phyloP scores from a whole-genome alignment of 83 land plant species.

The Picea abies region DNA sequence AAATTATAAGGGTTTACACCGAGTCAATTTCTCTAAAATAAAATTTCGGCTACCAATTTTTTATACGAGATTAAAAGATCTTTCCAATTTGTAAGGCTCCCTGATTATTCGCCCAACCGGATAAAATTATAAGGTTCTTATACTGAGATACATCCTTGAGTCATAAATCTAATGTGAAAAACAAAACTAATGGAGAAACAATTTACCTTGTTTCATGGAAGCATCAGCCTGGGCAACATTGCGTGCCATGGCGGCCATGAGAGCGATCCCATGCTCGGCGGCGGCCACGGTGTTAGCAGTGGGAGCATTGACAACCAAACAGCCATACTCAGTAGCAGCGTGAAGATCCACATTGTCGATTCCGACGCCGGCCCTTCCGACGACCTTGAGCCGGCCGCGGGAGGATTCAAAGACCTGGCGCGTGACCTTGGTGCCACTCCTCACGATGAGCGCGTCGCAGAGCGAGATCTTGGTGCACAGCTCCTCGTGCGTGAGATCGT shows the following conservation, averaged over 20 bases:
- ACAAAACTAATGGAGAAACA: not conserved
- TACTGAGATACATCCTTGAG: no score
- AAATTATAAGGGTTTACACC: no score
- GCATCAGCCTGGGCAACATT: constrained; percentile 92
- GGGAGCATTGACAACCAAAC: constrained; percentile 92
- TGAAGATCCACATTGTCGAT: constrained; percentile 92
- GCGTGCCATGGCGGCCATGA: constrained; percentile 80
- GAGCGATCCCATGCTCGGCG: constrained; percentile 92
- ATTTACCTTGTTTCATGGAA: constrained; percentile 80
- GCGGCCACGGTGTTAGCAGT: constrained; percentile 94
- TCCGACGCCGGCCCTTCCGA: constrained; percentile 93
- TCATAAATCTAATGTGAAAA: no score
- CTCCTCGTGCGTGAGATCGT: constrained; percentile 74
- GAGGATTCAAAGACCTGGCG: constrained; percentile 84
- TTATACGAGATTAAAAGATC: no score
- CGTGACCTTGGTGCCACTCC: constrained; percentile 92
- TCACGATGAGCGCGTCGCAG: constrained; percentile 86
- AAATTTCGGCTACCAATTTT: no score
- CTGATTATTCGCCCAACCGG: no score
- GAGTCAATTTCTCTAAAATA: no score
- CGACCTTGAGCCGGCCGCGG: constrained; percentile 81
- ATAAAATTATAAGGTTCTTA: no score
- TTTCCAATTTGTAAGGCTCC: no score
- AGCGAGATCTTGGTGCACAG: constrained; percentile 72
- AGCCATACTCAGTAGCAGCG: constrained; percentile 86